Evolutionary conservation across 2,329 filamentous ascomycete genomes (phyloP).

Genomic region (Colletotrichum somersetense): DNA sequence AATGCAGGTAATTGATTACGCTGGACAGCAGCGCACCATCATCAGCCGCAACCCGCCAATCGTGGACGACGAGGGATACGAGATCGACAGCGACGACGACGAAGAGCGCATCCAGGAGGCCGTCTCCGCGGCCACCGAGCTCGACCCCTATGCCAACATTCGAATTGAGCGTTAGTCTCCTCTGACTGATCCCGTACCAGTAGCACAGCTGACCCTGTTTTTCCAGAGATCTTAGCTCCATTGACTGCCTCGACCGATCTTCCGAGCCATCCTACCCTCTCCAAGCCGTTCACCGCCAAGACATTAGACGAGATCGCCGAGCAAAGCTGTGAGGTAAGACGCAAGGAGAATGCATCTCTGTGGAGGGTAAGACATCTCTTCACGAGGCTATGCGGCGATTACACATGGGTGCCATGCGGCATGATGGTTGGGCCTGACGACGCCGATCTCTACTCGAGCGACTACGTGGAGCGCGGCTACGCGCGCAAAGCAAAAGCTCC

Average conservation of each 20-base stretch:
- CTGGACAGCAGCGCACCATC: slow-evolving; percentile 78
- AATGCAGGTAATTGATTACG: slow-evolving; percentile 76
- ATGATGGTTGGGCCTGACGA: slow-evolving; percentile 70
- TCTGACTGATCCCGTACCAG: neutral
- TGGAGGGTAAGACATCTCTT: slow-evolving; percentile 82
- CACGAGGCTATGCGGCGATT: slow-evolving; percentile 80
- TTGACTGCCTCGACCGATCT: slow-evolving; percentile 81
- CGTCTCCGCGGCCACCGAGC: slow-evolving; percentile 72
- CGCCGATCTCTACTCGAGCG: slow-evolving; percentile 65
- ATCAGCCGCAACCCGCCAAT: slow-evolving; percentile 80
- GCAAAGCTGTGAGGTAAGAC: slow-evolving; percentile 78
- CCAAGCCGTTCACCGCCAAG: slow-evolving; percentile 79
- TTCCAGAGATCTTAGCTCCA: slow-evolving; percentile 77
- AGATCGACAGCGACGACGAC: slow-evolving; percentile 79
- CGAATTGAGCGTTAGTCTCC: slow-evolving; percentile 74
- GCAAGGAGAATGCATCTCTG: slow-evolving; percentile 79
- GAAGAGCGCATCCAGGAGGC: slow-evolving; percentile 73
- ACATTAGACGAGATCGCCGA: slow-evolving; percentile 78
- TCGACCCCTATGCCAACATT: slow-evolving; percentile 81
- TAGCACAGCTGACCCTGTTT: slow-evolving; percentile 47
- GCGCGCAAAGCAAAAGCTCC: slow-evolving; percentile 42
- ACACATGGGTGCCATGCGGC: slow-evolving; percentile 74
- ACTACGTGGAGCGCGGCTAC: slow-evolving; percentile 56
- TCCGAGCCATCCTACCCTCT: slow-evolving; percentile 79
- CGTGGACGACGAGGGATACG: slow-evolving; percentile 83